Evolutionary conservation across 331 rosid genomes (phyloP).

Genomic region (Stylosanthes scabra): DNA sequence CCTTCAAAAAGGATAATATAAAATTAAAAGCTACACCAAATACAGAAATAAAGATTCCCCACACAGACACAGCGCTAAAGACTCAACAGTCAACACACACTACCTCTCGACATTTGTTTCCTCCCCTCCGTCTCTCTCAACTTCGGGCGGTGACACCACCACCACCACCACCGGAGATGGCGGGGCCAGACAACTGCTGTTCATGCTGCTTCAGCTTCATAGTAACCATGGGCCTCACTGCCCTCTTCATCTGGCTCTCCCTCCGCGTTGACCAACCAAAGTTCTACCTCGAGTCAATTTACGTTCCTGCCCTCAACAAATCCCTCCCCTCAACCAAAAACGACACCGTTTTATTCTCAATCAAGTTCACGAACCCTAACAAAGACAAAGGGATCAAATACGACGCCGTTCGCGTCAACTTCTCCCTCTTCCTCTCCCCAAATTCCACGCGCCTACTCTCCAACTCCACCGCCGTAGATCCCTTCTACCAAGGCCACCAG

Average conservation of each 20-base stretch:
- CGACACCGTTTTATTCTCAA: conserved; percentile 25
- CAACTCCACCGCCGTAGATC: background rate
- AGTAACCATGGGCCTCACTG: conserved; percentile 57
- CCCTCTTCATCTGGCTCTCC: conserved; percentile 75
- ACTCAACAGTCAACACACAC: no score
- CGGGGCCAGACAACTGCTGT: conserved; percentile 45
- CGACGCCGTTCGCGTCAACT: conserved; percentile 51
- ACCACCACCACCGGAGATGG: conserved; percentile 25
- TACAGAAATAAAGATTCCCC: background rate
- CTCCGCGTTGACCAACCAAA: conserved; percentile 57
- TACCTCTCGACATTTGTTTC: background rate
- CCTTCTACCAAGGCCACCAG: conserved; percentile 70
- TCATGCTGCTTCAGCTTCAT: conserved; percentile 56
- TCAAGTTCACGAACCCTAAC: conserved; percentile 52
- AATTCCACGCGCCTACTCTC: conserved; percentile 39
- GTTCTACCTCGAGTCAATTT: conserved; percentile 42
- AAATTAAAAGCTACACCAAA: no score
- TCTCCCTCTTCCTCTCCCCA: background rate
- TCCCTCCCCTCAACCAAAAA: conserved; percentile 46
- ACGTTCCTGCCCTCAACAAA: conserved; percentile 66
- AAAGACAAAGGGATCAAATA: conserved; percentile 66
- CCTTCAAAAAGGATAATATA: no score
- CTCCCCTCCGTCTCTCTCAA: background rate
- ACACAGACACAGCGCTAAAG: background rate
- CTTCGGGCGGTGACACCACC: conserved; percentile 10